These are phyloP conservation scores for Smallanthus sonchifolius DNA, from an alignment of 129 eudicot genomes.

Conservation along the genomic window DNA sequence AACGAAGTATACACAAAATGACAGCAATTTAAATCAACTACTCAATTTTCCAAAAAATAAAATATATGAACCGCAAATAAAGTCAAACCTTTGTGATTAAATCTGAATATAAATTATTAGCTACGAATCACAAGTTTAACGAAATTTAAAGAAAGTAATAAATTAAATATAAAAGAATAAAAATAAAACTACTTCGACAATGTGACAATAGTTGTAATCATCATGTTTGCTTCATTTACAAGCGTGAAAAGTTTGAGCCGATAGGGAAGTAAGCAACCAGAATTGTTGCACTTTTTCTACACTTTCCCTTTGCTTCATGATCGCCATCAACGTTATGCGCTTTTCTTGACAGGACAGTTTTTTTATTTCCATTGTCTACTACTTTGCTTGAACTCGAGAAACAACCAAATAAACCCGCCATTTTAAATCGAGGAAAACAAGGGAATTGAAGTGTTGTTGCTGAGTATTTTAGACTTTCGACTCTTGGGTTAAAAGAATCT, in stretches of 20 bases:
- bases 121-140: neutral
- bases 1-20: too few relatives aligned
- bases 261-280: constrained; percentile 23
- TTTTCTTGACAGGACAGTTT: neutral
- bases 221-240: neutral
- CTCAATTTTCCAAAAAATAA: too few relatives aligned
- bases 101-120: too few relatives aligned
- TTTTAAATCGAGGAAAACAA: neutral
- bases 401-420: constrained; percentile 17
- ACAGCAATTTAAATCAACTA: too few relatives aligned
- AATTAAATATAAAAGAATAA: neutral
- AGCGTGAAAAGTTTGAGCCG: constrained; percentile 27
- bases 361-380: constrained; percentile 1
- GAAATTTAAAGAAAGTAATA: neutral
- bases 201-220: neutral
- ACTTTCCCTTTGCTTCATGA: neutral
- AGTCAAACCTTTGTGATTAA: too few relatives aligned
- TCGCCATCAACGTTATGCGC: neutral
- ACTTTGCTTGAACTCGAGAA: constrained; percentile 10
- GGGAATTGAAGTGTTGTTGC: neutral
- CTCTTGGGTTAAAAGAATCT: neutral
- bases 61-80: too few relatives aligned
- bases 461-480: neutral
- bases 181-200: neutral
- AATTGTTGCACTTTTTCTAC: constrained; percentile 22